A percentile compares a stretch with the other conserved stretches of the same genome.
phyloP scores from a whole-genome alignment of 2,329 filamentous ascomycete species.

The Monilinia aucupariae region DNA sequence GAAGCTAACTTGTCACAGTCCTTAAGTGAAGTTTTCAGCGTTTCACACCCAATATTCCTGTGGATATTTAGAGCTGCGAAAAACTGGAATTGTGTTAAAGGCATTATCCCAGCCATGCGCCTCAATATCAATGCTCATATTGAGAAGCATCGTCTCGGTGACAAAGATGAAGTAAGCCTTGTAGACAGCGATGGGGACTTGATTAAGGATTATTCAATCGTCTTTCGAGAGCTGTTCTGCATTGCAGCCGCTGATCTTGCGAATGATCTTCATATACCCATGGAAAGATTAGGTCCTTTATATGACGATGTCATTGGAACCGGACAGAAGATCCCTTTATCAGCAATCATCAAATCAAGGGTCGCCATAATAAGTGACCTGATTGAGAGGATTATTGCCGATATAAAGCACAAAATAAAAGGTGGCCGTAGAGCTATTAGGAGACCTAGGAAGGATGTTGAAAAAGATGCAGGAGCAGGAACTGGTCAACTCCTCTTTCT shows the following conservation, averaged over 20 bases:
- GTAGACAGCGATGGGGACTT: slow-evolving; percentile 51
- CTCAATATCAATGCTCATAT: slow-evolving; percentile 56
- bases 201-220: slow-evolving; percentile 64
- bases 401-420: slow-evolving; percentile 14
- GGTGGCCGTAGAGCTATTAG: slow-evolving; percentile 7
- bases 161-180: slow-evolving; percentile 40
- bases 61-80: slow-evolving; percentile 81
- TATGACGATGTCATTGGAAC: slow-evolving; percentile 74
- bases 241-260: slow-evolving; percentile 72
- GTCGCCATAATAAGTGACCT: slow-evolving; percentile 3
- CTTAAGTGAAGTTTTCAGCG: slow-evolving; percentile 69
- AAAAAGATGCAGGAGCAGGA: slow-evolving; percentile 10
- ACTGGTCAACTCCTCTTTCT: slow-evolving; percentile 67
- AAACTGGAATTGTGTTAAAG: slow-evolving; percentile 66
- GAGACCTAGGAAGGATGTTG: slow-evolving; percentile 9
- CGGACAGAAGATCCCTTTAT: slow-evolving; percentile 37
- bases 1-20: slow-evolving; percentile 37
- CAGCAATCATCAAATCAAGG: slow-evolving; percentile 12
- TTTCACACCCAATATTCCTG: slow-evolving; percentile 72
- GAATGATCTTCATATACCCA: slow-evolving; percentile 54
- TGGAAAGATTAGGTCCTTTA: slow-evolving; percentile 61
- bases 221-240: slow-evolving; percentile 81
- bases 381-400: background rate
- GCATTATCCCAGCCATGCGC: slow-evolving; percentile 66
- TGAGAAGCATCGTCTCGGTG: slow-evolving; percentile 35